These are phyloP conservation scores for Trypanosoma congolense DNA, from an alignment of 208 protist species.

Conservation along the genomic window DNA sequence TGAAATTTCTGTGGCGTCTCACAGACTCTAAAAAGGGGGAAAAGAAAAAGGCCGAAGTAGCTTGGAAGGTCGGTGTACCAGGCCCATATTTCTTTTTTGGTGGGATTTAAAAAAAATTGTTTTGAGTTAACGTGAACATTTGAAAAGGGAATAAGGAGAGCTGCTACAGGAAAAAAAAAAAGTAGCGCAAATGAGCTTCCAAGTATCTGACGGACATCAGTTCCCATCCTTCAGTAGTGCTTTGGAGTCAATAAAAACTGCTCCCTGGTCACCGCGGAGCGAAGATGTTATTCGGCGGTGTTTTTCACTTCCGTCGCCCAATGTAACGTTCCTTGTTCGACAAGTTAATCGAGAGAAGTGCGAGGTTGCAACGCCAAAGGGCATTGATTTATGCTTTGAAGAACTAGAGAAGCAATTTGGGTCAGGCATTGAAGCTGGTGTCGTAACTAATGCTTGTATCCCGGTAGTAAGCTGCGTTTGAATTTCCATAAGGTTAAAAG, in stretches of 20 bases:
- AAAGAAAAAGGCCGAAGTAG: too few species aligned
- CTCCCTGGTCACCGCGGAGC: neutral
- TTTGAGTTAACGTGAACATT: too few species aligned
- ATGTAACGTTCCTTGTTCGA: conserved; percentile 61
- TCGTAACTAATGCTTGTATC: conserved; percentile 18
- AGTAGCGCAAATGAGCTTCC: too few species aligned
- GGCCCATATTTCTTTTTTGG: too few species aligned
- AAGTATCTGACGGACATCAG: too few species aligned
- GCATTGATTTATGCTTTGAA: conserved; percentile 51
- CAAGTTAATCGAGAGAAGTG: conserved; percentile 43
- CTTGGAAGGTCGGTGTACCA: too few species aligned
- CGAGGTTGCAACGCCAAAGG: conserved; percentile 40
- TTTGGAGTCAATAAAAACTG: neutral
- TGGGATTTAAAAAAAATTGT: too few species aligned
- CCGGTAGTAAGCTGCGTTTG: conserved; percentile 40
- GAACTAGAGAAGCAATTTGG: conserved; percentile 56
- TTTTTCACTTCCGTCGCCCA: conserved; percentile 36
- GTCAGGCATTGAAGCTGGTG: conserved; percentile 14
- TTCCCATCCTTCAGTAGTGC: too few species aligned
- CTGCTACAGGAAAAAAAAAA: too few species aligned
- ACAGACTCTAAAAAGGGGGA: too few species aligned
- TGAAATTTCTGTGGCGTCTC: too few species aligned
- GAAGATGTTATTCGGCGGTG: conserved; percentile 11
- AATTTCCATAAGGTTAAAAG: conserved; percentile 69
- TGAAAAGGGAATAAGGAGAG: too few species aligned